Base-by-base conservation (phyloP, 2,329 filamentous ascomycete species). In the Sclerotinia sclerotiorum region DNA sequence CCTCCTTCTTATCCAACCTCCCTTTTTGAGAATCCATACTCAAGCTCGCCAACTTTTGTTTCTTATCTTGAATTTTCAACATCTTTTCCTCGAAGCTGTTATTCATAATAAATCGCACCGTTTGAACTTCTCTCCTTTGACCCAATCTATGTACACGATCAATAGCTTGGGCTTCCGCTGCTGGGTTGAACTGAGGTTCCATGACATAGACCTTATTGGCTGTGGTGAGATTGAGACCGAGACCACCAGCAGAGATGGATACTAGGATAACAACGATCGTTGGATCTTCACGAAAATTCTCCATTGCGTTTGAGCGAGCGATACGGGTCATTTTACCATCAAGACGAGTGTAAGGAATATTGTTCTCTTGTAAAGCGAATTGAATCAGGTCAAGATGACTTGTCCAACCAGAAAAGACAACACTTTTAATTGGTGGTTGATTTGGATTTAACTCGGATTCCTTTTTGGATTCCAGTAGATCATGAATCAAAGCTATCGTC, bases 171-270 rank as follows among this genome's bases (percentile, higher is more conserved):
- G 93, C 92, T 79, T 99, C 94, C 0, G 94, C 93, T 0, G 93
- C 94, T 0, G 95, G 95, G 76, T 99, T 99, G 82, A 94, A 99
- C 77, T 97, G 94, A 6, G 95, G 95, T 78, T 99, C 95, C 94
- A 99, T 98, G 75, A 98, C 91, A 78, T 95, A 98, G 19, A 96
- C 94, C 67, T 87, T 90, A 77, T 89, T 95, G 44, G 90, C 94
- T 0, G 91, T 84, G 0, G 94, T 97, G 67, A 98, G 82, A 77
- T 98, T 98, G 51, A 98, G 87, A 19, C 94, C 94, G 21, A 97
- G 86, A 24, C 95, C 94, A 72, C 94, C 95, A 0, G 94, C 94
- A 76, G 90, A 93, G 79, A 97, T 96, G 13, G 93, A 97, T 19
- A 97, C 93, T 13, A 98, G 86, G 63, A 98, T 93, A 65, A 97